A percentile compares a stretch with the other conserved stretches of the same genome.
phyloP scores from a whole-genome alignment of 768 basidiomycete genomes.

The Leucocoprinus birnbaumii region DNA sequence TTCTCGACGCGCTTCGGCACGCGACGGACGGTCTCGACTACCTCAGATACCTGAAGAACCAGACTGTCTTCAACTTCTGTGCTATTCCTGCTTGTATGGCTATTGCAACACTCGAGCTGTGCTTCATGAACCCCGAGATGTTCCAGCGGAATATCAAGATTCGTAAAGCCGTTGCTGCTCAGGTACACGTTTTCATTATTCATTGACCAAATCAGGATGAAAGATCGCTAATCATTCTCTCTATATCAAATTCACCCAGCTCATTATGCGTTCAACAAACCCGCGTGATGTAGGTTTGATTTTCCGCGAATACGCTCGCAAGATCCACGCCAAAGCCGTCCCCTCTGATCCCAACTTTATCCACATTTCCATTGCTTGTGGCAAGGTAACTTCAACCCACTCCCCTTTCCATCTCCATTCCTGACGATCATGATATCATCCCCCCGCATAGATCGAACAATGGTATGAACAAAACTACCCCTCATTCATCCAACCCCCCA shows the following conservation, averaged over 20 bases:
- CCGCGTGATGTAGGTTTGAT: conserved; percentile 87
- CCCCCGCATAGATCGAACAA: conserved; percentile 67
- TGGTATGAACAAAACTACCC: conserved; percentile 96
- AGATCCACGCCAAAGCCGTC: conserved; percentile 77
- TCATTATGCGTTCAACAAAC: conserved; percentile 92
- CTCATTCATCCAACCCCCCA: conserved; percentile 62
- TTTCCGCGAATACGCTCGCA: conserved; percentile 79
- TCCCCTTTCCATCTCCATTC: not conserved
- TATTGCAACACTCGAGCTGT: conserved; percentile 86
- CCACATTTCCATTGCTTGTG: conserved; percentile 77
- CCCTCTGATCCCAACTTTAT: conserved; percentile 88
- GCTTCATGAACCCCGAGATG: conserved; percentile 91
- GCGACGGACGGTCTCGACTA: conserved; percentile 88
- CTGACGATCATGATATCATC: not conserved
- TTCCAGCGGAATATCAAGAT: conserved; percentile 92
- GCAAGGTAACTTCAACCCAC: conserved; percentile 43
- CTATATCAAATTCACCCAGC: conserved; percentile 37
- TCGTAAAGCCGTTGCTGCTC: conserved; percentile 84
- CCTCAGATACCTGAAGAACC: conserved; percentile 80
- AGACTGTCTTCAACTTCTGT: conserved; percentile 93
- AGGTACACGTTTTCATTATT: conserved; percentile 37
- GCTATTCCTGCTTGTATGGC: conserved; percentile 96
- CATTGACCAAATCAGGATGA: not conserved
- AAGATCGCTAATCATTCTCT: not conserved
- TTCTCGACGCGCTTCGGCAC: conserved; percentile 84